Conservation (phyloP, 768 basidiomycete species). For the Agrocybe praecox region DNA sequence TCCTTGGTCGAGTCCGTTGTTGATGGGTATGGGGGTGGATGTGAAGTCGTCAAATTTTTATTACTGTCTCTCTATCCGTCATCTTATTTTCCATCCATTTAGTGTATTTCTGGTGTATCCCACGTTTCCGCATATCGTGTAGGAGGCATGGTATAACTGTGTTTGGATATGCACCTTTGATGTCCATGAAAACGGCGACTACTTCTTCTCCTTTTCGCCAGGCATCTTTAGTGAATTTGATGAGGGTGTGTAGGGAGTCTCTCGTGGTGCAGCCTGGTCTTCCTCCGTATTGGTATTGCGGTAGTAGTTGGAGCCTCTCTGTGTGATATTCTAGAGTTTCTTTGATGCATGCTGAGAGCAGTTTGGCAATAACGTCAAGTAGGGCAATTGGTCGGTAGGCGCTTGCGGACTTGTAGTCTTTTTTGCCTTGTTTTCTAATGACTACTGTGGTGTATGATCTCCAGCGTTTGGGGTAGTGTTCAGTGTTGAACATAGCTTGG, state of each 20-base stretch:
- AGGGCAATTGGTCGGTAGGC: conserved; percentile 37
- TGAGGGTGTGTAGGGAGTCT: conserved; percentile 33
- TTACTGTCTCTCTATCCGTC: conserved; percentile 16
- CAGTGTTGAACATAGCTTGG: conserved; percentile 26
- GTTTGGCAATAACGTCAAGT: conserved; percentile 25
- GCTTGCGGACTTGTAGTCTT: conserved; percentile 30
- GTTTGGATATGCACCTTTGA: conserved; percentile 47
- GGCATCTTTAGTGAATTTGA: conserved; percentile 34
- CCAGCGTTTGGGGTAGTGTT: conserved; percentile 30
- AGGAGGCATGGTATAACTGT: conserved; percentile 29
- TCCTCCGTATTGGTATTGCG: conserved; percentile 38
- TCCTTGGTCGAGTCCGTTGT: conserved; percentile 26
- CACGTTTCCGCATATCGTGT: conserved; percentile 30
- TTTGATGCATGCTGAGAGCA: conserved; percentile 25
- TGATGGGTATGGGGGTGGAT: conserved; percentile 12
- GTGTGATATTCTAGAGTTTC: conserved; percentile 20
- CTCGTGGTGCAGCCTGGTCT: conserved; percentile 37
- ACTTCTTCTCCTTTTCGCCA: conserved; percentile 36
- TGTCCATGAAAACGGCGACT: conserved; percentile 39
- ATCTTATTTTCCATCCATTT: conserved; percentile 15
- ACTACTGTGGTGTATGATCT: conserved; percentile 27
- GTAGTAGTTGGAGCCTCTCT: conserved; percentile 33
- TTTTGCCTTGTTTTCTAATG: conserved; percentile 32
- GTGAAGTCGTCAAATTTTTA: conserved; percentile 21
- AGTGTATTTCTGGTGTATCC: conserved; percentile 26